A percentile compares a stretch with the other conserved stretches of the same genome.
phyloP scores from a whole-genome alignment of 2,329 filamentous ascomycete species.

The Diaporthe sp. region DNA sequence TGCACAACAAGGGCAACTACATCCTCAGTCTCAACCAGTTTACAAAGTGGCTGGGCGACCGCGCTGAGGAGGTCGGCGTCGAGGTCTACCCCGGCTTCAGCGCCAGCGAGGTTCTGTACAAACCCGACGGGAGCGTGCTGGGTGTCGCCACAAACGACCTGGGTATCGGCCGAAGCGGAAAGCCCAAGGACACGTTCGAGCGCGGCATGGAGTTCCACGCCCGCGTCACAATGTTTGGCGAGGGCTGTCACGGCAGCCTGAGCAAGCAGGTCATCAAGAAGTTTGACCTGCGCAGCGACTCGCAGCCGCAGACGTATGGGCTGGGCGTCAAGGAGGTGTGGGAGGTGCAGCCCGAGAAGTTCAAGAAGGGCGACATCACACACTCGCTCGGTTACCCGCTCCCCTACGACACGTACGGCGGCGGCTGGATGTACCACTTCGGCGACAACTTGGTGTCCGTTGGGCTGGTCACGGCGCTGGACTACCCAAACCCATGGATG shows the following conservation, averaged over 20 bases:
- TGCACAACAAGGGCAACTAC: constrained; percentile 98
- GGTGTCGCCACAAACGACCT: constrained; percentile 97
- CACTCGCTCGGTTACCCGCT: constrained; percentile 96
- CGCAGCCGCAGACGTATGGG: constrained; percentile 94
- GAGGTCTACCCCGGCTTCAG: constrained; percentile 98
- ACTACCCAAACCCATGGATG: constrained; percentile 97
- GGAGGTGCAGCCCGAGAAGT: constrained; percentile 95
- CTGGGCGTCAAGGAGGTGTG: constrained; percentile 97
- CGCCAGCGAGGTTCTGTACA: constrained; percentile 91
- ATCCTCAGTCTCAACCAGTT: constrained; percentile 97
- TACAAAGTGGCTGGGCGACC: constrained; percentile 93
- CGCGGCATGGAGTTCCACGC: constrained; percentile 99
- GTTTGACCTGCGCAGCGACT: constrained; percentile 89
- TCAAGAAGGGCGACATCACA: constrained; percentile 84
- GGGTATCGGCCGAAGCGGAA: constrained; percentile 84
- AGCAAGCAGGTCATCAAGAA: constrained; percentile 96
- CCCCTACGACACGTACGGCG: constrained; percentile 90
- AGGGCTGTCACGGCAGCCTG: constrained; percentile 95
- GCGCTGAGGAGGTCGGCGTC: constrained; percentile 95
- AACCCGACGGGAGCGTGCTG: constrained; percentile 86
- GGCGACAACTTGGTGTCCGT: constrained; percentile 96
- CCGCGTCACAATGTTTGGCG: constrained; percentile 88
- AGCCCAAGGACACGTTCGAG: constrained; percentile 91
- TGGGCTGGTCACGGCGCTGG: constrained; percentile 90
- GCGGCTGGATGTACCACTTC: constrained; percentile 99